Evolutionary conservation across 305 asterid genomes (phyloP).

Genomic region (Fraxinus greggii): DNA sequence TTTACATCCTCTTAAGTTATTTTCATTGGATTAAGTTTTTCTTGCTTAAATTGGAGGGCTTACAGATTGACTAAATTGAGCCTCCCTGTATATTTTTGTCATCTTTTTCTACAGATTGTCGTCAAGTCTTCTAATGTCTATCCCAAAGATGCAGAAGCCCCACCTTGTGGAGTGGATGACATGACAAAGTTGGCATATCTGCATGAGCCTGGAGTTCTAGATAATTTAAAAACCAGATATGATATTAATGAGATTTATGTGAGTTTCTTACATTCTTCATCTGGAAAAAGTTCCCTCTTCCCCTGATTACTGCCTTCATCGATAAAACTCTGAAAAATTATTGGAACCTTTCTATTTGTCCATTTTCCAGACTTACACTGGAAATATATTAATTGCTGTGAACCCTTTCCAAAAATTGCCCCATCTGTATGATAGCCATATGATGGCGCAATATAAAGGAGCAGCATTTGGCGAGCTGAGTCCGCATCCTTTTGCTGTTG

Average conservation of each 20-base stretch:
- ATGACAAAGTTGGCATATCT: constrained; percentile 89
- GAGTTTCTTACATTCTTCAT: constrained; percentile 31
- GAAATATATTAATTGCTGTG: constrained; percentile 78
- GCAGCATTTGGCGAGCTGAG: constrained; percentile 90
- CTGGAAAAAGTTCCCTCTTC: background rate
- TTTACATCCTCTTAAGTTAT: background rate
- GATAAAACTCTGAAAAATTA: constrained; percentile 12
- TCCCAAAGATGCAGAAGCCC: constrained; percentile 79
- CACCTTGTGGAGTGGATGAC: constrained; percentile 87
- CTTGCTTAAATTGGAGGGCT: background rate
- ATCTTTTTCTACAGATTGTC: constrained; percentile 49
- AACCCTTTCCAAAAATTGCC: constrained; percentile 87
- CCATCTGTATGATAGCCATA: constrained; percentile 80
- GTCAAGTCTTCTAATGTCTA: constrained; percentile 58
- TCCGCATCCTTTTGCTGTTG: constrained; percentile 91
- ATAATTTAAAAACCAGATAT: constrained; percentile 72
- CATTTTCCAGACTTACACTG: constrained; percentile 67
- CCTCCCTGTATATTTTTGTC: background rate
- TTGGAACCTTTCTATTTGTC: constrained; percentile 23
- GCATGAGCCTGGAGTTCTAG: constrained; percentile 84
- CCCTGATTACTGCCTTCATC: constrained; percentile 2
- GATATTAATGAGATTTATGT: constrained; percentile 89
- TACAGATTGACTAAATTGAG: background rate
- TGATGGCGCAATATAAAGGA: constrained; percentile 90
- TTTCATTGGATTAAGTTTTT: background rate